Evolutionary conservation across 495 filamentous ascomycete genomes (phyloP).

Genomic region (Xylaria grammica): DNA sequence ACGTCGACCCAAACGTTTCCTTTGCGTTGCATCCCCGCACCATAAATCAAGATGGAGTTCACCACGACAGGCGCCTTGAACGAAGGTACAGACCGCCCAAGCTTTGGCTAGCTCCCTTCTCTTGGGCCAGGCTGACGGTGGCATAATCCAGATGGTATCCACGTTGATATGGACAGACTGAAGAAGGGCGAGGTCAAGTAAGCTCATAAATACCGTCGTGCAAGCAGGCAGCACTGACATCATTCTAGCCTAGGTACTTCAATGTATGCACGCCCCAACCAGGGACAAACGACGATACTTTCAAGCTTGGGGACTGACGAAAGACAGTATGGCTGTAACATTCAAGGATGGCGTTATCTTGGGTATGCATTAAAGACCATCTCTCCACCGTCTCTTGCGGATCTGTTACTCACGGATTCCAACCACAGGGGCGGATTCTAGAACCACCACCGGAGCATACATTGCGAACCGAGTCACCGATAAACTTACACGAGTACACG

Average conservation of each 20-base stretch:
- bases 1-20: neutral
- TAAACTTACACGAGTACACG: slow-evolving; percentile 97
- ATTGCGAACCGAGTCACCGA: slow-evolving; percentile 99
- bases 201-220: slow-evolving; percentile 38
- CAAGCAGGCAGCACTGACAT: slow-evolving; percentile 36
- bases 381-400: neutral
- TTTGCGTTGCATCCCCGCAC: neutral
- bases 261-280: slow-evolving; percentile 69
- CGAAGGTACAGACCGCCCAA: slow-evolving; percentile 61
- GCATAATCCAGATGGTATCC: slow-evolving; percentile 85
- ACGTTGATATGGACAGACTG: slow-evolving; percentile 95
- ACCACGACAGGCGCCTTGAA: slow-evolving; percentile 71
- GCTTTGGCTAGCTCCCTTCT: slow-evolving; percentile 20
- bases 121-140: slow-evolving; percentile 22
- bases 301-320: slow-evolving; percentile 36
- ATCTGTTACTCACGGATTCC: slow-evolving; percentile 25
- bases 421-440: slow-evolving; percentile 78
- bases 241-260: slow-evolving; percentile 84
- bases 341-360: slow-evolving; percentile 98
- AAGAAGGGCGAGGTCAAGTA: slow-evolving; percentile 88
- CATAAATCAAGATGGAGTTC: slow-evolving; percentile 56
- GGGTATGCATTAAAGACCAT: slow-evolving; percentile 50
- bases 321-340: slow-evolving; percentile 82
- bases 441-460: slow-evolving; percentile 98
- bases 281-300: slow-evolving; percentile 6